A percentile compares a stretch with the other conserved stretches of the same genome.
phyloP scores from a whole-genome alignment of 2,329 filamentous ascomycete species.

The Penicillium oxalicum region DNA sequence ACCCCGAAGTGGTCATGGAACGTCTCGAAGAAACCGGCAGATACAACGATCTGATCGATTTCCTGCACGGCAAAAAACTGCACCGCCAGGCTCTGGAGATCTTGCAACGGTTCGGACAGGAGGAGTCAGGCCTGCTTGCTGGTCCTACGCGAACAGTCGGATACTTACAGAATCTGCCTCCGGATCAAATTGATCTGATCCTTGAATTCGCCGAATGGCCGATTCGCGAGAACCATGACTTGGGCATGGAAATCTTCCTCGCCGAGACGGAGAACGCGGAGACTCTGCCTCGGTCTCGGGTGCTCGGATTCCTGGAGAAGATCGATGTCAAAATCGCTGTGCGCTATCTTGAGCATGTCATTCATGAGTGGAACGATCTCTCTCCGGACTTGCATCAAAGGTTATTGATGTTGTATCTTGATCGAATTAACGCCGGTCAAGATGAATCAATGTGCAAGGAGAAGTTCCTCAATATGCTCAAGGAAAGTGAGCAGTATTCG shows the following conservation, averaged over 20 bases:
- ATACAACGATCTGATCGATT: slow-evolving; percentile 94
- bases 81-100: slow-evolving; percentile 81
- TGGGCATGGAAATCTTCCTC: slow-evolving; percentile 88
- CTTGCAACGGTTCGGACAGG: slow-evolving; percentile 71
- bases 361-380: slow-evolving; percentile 76
- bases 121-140: slow-evolving; percentile 53
- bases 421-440: slow-evolving; percentile 42
- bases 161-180: slow-evolving; percentile 83
- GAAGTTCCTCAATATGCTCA: slow-evolving; percentile 68
- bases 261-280: slow-evolving; percentile 94
- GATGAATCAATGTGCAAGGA: slow-evolving; percentile 55
- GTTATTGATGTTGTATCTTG: slow-evolving; percentile 67
- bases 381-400: slow-evolving; percentile 83
- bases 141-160: slow-evolving; percentile 78
- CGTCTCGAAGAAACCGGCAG: slow-evolving; percentile 80
- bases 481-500: slow-evolving; percentile 73
- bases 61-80: slow-evolving; percentile 89
- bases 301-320: slow-evolving; percentile 65
- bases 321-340: slow-evolving; percentile 69
- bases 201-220: slow-evolving; percentile 91
- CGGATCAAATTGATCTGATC: slow-evolving; percentile 83
- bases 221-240: slow-evolving; percentile 61
- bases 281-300: slow-evolving; percentile 68
- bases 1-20: slow-evolving; percentile 90
- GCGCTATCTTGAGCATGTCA: slow-evolving; percentile 83